phyloP scores from a whole-genome alignment of 805 yeast genomes.

The Candida patagonica region DNA sequence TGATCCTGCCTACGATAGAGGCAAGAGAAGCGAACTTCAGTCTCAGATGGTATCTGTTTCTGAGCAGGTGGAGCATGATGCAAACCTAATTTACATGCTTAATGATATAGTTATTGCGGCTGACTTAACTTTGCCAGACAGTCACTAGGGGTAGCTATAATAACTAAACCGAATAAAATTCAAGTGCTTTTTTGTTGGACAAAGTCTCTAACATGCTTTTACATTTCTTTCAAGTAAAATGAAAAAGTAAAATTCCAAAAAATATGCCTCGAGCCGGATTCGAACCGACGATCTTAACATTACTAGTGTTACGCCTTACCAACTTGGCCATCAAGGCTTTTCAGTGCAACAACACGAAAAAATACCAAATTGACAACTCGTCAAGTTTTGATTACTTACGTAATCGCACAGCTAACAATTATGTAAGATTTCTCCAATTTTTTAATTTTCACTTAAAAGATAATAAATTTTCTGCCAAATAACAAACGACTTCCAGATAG shows the following conservation, averaged over 20 bases:
- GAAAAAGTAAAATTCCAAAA: too few species aligned
- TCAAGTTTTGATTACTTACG: too few species aligned
- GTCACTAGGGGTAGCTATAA: too few species aligned
- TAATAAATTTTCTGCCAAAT: neutral
- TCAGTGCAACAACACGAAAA: too few species aligned
- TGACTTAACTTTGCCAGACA: neutral
- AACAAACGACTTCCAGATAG: neutral
- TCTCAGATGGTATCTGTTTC: constrained; percentile 5
- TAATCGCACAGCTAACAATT: too few species aligned
- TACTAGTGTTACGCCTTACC: constrained; percentile 88
- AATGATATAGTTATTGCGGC: constrained; percentile 10
- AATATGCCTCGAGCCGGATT: constrained; percentile 58
- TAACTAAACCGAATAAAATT: too few species aligned
- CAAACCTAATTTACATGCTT: constrained; percentile 16
- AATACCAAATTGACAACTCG: too few species aligned
- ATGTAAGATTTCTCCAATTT: too few species aligned
- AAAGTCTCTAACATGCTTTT: too few species aligned
- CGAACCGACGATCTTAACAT: constrained; percentile 80
- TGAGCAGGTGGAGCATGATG: constrained; percentile 13
- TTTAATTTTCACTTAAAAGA: neutral
- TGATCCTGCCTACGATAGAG: constrained; percentile 12
- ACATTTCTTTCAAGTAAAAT: neutral
- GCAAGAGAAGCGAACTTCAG: constrained; percentile 10
- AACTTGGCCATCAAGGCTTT: constrained; percentile 55
- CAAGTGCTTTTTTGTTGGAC: too few species aligned